phyloP scores from a whole-genome alignment of 306 rosid species.

The Citrullus mucosospermus region DNA sequence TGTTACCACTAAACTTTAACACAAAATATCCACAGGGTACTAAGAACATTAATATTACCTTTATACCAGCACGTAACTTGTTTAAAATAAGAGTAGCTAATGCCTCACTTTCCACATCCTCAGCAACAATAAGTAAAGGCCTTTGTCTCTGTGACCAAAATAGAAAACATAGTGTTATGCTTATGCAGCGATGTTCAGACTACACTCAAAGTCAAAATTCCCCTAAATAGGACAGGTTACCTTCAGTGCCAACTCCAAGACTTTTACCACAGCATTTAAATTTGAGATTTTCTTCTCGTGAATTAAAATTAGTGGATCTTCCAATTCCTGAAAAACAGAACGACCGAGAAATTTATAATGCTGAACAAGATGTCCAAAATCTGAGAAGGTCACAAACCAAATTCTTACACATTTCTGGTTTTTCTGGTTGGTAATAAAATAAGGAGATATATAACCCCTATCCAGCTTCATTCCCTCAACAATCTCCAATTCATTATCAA shows the following conservation, averaged over 20 bases:
- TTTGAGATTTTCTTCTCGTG: constrained; percentile 90
- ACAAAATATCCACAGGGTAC: neutral
- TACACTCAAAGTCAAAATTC: neutral
- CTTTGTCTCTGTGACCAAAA: constrained; percentile 48
- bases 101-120: constrained; percentile 95
- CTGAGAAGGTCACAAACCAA: neutral
- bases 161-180: neutral
- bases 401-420: constrained; percentile 86
- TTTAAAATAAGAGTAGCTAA: constrained; percentile 78
- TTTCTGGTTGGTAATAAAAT: constrained; percentile 67
- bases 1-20: neutral
- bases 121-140: constrained; percentile 66
- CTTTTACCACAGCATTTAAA: constrained; percentile 68
- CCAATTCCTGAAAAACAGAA: constrained; percentile 50
- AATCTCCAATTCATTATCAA: constrained; percentile 84
- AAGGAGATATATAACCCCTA: constrained; percentile 91
- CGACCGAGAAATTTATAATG: neutral
- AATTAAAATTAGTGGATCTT: constrained; percentile 75
- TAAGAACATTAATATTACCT: constrained; percentile 25
- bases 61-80: constrained; percentile 90
- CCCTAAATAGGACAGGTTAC: constrained; percentile 19
- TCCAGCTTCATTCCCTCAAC: constrained; percentile 99
- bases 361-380: neutral
- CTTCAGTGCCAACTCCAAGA: constrained; percentile 83
- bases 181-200: neutral